These are phyloP conservation scores for Lepiota venenata DNA, from an alignment of 768 basidiomycete genomes.

Conservation along the genomic window DNA sequence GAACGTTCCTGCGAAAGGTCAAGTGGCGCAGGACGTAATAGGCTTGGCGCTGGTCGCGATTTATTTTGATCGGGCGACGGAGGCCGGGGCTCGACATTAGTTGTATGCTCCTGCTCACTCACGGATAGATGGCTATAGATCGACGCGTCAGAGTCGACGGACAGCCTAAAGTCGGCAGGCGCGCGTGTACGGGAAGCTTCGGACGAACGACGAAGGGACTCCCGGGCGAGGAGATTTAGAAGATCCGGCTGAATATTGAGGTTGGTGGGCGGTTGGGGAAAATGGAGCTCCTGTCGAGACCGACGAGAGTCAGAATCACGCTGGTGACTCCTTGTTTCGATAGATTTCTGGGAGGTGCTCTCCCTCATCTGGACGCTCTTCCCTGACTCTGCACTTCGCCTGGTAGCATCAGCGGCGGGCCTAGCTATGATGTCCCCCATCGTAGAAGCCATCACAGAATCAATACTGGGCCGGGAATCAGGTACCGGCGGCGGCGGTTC, in stretches of 20 bases:
- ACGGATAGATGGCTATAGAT: conserved; percentile 28
- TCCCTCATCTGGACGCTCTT: not conserved
- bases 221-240: not conserved
- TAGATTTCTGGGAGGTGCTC: conserved; percentile 1
- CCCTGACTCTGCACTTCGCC: conserved; percentile 12
- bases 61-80: not conserved
- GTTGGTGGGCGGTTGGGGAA: conserved; percentile 6
- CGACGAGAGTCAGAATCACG: conserved; percentile 3
- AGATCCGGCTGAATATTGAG: conserved; percentile 4
- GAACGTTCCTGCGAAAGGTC: conserved; percentile 20
- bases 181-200: conserved; percentile 6
- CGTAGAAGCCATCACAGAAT: conserved; percentile 10
- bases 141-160: conserved; percentile 29
- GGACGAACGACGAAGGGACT: conserved; percentile 8
- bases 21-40: conserved; percentile 28
- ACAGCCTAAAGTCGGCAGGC: conserved; percentile 3
- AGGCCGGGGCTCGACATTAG: not conserved
- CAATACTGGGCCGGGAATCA: conserved; percentile 16
- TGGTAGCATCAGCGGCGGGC: conserved; percentile 1
- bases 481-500: conserved; percentile 19
- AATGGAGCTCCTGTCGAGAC: conserved; percentile 5
- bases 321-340: no score
- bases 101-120: conserved; percentile 12
- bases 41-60: not conserved
- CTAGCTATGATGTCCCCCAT: not conserved